These are phyloP conservation scores for Byssochlamys sp. DNA, from an alignment of 2,329 filamentous ascomycete genomes.

Conservation along the genomic window DNA sequence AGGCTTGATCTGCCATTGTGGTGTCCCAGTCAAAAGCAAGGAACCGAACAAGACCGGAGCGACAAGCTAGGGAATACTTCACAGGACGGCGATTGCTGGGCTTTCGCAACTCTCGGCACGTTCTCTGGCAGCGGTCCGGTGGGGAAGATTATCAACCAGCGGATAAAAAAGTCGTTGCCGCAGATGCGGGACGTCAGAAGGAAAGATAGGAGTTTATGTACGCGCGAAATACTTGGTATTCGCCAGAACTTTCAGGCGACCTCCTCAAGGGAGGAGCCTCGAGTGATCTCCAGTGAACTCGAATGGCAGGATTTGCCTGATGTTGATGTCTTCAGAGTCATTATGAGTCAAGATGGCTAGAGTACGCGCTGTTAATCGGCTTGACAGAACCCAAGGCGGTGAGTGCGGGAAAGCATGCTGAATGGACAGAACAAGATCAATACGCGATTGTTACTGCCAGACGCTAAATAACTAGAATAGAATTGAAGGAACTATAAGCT, in stretches of 20 bases:
- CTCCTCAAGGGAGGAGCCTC: neutral
- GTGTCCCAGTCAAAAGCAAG: conserved; percentile 4
- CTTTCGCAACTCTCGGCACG: neutral
- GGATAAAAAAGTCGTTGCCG: conserved; percentile 11
- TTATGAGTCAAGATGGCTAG: neutral
- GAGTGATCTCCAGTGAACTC: neutral
- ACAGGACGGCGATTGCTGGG: neutral
- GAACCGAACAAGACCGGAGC: neutral
- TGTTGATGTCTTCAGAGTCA: neutral
- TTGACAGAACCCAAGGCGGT: neutral
- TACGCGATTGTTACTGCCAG: neutral
- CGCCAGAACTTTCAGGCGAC: neutral
- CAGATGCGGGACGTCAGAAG: neutral
- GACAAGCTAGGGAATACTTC: neutral
- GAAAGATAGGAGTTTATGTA: neutral
- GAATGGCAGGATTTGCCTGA: neutral
- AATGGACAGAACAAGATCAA: neutral
- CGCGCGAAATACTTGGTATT: neutral
- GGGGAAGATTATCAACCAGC: conserved; percentile 4
- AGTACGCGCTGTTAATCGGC: neutral
- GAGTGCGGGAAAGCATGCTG: neutral
- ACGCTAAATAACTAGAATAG: too few species aligned
- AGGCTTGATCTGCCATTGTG: conserved; percentile 8
- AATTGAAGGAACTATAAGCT: too few species aligned
- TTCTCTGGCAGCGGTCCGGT: neutral